phyloP scores from a whole-genome alignment of 148 eudicot species.

The Simmondsia chinensis region DNA sequence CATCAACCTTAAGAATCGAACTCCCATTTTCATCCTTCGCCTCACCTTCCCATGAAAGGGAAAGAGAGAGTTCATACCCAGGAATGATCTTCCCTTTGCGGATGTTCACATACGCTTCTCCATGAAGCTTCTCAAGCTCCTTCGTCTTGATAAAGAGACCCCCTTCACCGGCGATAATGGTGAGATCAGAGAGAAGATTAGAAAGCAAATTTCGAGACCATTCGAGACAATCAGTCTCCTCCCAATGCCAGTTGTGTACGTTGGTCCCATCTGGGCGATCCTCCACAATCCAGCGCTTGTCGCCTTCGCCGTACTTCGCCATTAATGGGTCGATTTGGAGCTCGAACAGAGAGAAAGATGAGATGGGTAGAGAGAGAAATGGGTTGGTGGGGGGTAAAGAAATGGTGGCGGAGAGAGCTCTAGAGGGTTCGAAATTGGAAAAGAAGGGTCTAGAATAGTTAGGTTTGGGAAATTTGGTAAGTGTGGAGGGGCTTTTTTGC shows the following conservation, averaged over 20 bases:
- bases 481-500: too few species aligned
- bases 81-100: constrained; percentile 94
- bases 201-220: constrained; percentile 52
- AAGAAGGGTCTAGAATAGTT: neutral
- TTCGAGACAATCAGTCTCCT: constrained; percentile 80
- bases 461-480: neutral
- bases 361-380: neutral
- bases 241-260: constrained; percentile 99
- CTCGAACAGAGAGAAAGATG: neutral
- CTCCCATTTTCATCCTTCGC: constrained; percentile 36
- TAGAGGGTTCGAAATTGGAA: too few species aligned
- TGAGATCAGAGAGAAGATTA: constrained; percentile 30
- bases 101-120: constrained; percentile 86
- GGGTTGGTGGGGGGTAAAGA: neutral
- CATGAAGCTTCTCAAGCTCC: constrained; percentile 41
- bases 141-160: constrained; percentile 29
- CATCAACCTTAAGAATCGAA: constrained; percentile 23
- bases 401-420: too few species aligned
- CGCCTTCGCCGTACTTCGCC: constrained; percentile 95
- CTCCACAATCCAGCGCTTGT: constrained; percentile 81
- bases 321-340: constrained; percentile 24
- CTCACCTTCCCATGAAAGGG: constrained; percentile 54
- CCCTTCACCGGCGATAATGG: constrained; percentile 52
- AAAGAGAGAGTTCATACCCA: constrained; percentile 64
- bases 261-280: constrained; percentile 90